phyloP scores from a whole-genome alignment of 805 yeast genomes.

The Sungouiozyma intestinalis region DNA sequence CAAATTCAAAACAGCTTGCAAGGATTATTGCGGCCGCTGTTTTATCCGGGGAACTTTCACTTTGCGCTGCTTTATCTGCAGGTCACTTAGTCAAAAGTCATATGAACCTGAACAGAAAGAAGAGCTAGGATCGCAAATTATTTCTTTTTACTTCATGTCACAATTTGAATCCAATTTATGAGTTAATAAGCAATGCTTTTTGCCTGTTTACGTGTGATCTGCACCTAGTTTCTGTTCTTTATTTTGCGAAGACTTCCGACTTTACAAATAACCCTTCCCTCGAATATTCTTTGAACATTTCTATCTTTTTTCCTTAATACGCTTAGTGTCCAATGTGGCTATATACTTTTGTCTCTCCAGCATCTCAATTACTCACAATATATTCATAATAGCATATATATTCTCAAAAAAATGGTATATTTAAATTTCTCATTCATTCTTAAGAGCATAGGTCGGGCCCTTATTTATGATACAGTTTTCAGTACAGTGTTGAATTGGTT shows the following conservation, averaged over 20 bases:
- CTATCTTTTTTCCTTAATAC: neutral
- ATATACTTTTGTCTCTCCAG: neutral
- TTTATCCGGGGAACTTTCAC: constrained; percentile 88
- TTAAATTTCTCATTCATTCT: neutral
- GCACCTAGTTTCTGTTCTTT: no score
- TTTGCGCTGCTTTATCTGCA: constrained; percentile 94
- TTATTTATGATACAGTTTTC: neutral
- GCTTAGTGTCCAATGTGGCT: neutral
- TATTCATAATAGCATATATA: neutral
- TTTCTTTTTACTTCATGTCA: neutral
- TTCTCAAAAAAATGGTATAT: neutral
- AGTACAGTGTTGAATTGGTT: constrained; percentile 20
- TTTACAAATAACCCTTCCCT: no score
- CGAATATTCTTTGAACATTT: neutral
- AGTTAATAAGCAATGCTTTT: no score
- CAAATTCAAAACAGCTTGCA: constrained; percentile 88
- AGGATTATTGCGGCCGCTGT: constrained; percentile 89
- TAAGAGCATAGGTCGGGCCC: neutral
- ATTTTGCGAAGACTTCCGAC: no score
- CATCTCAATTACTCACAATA: neutral
- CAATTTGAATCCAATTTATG: no score
- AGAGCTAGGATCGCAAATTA: constrained; percentile 25
- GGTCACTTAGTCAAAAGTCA: constrained; percentile 97
- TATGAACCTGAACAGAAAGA: constrained; percentile 86
- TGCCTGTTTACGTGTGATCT: no score